A percentile compares a stretch with the other conserved stretches of the same genome.
Conservation (phyloP, 805 yeast species). For the Saccharomyces jurei region DNA sequence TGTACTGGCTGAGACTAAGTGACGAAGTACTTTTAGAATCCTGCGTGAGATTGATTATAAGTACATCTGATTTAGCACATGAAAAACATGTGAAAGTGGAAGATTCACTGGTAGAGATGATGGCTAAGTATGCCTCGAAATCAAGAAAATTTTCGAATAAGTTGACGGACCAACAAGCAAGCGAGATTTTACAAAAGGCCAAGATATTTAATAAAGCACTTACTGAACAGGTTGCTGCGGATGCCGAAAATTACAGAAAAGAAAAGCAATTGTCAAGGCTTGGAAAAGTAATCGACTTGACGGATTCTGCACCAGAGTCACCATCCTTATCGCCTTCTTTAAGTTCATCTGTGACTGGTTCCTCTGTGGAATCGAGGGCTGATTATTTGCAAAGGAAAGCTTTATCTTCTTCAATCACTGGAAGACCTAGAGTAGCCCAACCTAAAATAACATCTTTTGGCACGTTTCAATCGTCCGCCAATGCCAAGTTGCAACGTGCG, state of each 20-base stretch:
- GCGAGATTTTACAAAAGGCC: constrained; percentile 55
- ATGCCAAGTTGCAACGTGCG: constrained; percentile 15
- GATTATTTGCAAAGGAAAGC: constrained; percentile 30
- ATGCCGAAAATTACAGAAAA: constrained; percentile 34
- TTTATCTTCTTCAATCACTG: constrained; percentile 21
- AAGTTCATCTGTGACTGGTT: not conserved
- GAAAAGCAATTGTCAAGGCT: constrained; percentile 21
- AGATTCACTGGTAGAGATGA: constrained; percentile 42
- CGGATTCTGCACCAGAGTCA: constrained; percentile 4
- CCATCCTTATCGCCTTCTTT: constrained; percentile 7
- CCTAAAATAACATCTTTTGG: constrained; percentile 34
- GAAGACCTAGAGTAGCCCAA: constrained; percentile 28
- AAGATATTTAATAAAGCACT: constrained; percentile 43
- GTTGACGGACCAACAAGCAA: constrained; percentile 57
- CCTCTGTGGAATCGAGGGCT: constrained; percentile 20
- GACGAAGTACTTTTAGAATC: constrained; percentile 59
- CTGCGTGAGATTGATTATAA: constrained; percentile 63
- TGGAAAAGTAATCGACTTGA: constrained; percentile 8
- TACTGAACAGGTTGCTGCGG: constrained; percentile 45
- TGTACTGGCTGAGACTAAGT: constrained; percentile 76
- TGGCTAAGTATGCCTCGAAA: constrained; percentile 57
- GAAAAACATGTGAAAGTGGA: constrained; percentile 47
- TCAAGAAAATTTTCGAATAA: constrained; percentile 65
- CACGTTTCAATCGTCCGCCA: constrained; percentile 25
- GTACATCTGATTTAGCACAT: constrained; percentile 56